These are phyloP conservation scores for Oxyria digyna DNA, from an alignment of 148 eudicot species.

Conservation along the genomic window DNA sequence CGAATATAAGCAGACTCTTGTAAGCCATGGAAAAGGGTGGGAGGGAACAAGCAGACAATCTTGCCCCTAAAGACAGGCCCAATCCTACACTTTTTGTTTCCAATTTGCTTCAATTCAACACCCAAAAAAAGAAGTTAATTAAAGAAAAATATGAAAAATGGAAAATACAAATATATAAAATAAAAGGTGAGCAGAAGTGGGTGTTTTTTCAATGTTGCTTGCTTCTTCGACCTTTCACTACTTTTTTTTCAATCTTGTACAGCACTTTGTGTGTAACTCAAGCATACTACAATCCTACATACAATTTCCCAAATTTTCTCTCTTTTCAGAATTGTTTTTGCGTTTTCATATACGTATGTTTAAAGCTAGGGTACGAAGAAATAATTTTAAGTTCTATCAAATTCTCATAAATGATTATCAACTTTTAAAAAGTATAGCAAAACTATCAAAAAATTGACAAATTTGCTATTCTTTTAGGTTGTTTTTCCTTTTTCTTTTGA, in stretches of 20 bases:
- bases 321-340: background rate
- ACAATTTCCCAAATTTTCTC: background rate
- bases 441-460: too few species aligned
- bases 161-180: background rate
- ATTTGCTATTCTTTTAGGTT: too few species aligned
- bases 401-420: too few species aligned
- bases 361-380: background rate
- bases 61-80: constrained; percentile 5
- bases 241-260: background rate
- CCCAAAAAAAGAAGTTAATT: background rate
- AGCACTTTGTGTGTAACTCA: background rate
- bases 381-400: too few species aligned
- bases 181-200: background rate
- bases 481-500: too few species aligned
- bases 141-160: background rate
- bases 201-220: background rate
- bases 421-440: too few species aligned
- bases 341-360: background rate
- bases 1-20: background rate
- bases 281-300: background rate
- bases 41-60: constrained; percentile 2
- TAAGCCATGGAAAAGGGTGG: background rate
- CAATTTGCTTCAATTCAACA: background rate
- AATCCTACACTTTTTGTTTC: background rate
- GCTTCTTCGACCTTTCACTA: background rate